These are phyloP conservation scores for Ophiocordyceps robertsii DNA, from an alignment of 2,329 filamentous ascomycete genomes.

Conservation along the genomic window DNA sequence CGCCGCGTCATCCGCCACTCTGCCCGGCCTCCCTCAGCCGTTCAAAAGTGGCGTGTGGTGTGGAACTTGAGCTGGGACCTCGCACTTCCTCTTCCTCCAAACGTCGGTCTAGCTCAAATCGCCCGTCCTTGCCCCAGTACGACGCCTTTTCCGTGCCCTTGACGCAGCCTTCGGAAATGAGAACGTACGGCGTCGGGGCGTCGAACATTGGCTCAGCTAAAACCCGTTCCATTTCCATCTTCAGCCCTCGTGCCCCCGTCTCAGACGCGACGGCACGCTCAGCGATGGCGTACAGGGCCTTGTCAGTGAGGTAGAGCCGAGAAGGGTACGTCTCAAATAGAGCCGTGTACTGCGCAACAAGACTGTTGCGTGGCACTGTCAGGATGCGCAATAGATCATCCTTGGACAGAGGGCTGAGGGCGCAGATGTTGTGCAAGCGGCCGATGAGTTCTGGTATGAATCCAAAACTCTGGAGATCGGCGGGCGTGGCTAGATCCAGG, in stretches of 20 bases:
- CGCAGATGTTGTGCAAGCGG: conserved; percentile 82
- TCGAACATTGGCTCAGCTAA: conserved; percentile 73
- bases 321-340: conserved; percentile 72
- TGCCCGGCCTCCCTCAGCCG: conserved; percentile 31
- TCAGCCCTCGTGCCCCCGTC: conserved; percentile 68
- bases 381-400: conserved; percentile 69
- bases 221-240: conserved; percentile 70
- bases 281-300: conserved; percentile 70
- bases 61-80: conserved; percentile 5
- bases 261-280: conserved; percentile 43
- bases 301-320: conserved; percentile 69
- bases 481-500: conserved; percentile 60
- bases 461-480: conserved; percentile 71
- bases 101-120: conserved; percentile 54
- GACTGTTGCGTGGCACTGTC: conserved; percentile 80
- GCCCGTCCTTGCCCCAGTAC: conserved; percentile 58
- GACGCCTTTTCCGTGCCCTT: conserved; percentile 43
- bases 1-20: conserved; percentile 24
- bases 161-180: conserved; percentile 59
- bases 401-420: conserved; percentile 61
- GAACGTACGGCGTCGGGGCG: conserved; percentile 60
- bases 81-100: conserved; percentile 48
- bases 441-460: conserved; percentile 94
- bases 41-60: conserved; percentile 20
- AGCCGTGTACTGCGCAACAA: conserved; percentile 78